phyloP scores from a whole-genome alignment of 2,329 filamentous ascomycete species.

The Penicillium frequentans region DNA sequence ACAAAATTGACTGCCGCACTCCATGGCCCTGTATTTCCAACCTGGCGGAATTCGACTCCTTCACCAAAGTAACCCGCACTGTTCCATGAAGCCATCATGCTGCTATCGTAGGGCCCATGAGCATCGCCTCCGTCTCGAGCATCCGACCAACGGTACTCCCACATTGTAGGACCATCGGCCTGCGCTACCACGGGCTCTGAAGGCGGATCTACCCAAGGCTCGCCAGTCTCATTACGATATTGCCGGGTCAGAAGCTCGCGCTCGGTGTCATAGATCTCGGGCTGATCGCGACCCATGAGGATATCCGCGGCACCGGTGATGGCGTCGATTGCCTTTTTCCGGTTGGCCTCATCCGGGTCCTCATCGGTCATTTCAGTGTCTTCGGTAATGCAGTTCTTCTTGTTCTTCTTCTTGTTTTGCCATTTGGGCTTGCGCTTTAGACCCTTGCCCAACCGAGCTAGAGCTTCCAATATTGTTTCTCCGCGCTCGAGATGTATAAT shows the following conservation, averaged over 20 bases:
- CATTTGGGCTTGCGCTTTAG: constrained; percentile 62
- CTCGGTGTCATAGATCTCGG: constrained; percentile 89
- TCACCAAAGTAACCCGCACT: constrained; percentile 91
- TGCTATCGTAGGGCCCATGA: constrained; percentile 83
- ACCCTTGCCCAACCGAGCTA: constrained; percentile 74
- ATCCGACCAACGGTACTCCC: constrained; percentile 94
- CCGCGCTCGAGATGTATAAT: constrained; percentile 73
- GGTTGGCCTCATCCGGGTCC: constrained; percentile 67
- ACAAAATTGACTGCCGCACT: constrained; percentile 52
- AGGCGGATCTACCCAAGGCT: constrained; percentile 70
- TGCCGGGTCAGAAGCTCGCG: constrained; percentile 80
- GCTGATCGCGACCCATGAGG: constrained; percentile 76
- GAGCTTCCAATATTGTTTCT: constrained; percentile 84
- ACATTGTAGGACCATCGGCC: constrained; percentile 53
- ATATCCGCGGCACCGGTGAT: constrained; percentile 91
- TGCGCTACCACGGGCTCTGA: constrained; percentile 28
- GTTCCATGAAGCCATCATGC: constrained; percentile 88
- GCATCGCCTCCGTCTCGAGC: constrained; percentile 74
- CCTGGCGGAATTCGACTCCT: constrained; percentile 72
- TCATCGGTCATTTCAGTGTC: constrained; percentile 73
- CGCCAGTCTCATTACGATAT: constrained; percentile 81
- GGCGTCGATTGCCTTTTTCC: constrained; percentile 72
- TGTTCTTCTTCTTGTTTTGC: constrained; percentile 57
- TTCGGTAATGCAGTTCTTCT: constrained; percentile 45
- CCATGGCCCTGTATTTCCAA: constrained; percentile 59